These are phyloP conservation scores for Kazachstania kunashirensis DNA, from an alignment of 805 yeast species.

Conservation along the genomic window DNA sequence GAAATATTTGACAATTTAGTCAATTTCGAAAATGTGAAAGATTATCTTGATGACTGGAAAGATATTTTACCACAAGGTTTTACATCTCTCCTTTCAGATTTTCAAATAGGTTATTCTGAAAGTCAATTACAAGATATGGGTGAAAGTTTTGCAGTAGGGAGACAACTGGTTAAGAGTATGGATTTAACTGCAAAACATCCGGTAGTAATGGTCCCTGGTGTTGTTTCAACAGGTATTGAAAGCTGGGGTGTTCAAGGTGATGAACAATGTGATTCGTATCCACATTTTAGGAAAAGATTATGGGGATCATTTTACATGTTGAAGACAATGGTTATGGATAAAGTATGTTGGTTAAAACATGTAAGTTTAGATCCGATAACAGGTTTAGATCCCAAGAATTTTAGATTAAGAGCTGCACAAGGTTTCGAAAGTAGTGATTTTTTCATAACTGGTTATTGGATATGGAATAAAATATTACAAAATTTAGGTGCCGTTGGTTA, in stretches of 20 bases:
- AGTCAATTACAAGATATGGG: conserved; percentile 39
- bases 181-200: conserved; percentile 55
- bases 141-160: conserved; percentile 86
- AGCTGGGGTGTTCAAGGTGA: conserved; percentile 79
- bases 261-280: conserved; percentile 69
- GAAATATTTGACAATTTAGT: conserved; percentile 37
- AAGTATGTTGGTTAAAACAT: conserved; percentile 88
- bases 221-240: conserved; percentile 88
- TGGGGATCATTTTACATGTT: conserved; percentile 98
- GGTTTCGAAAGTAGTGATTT: conserved; percentile 97
- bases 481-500: conserved; percentile 91
- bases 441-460: conserved; percentile 96
- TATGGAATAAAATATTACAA: conserved; percentile 94
- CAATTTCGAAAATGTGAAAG: conserved; percentile 50
- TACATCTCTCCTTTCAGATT: conserved; percentile 47
- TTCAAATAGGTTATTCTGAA: conserved; percentile 24
- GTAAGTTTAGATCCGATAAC: conserved; percentile 82
- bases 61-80: conserved; percentile 61
- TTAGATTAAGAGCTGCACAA: conserved; percentile 79
- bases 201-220: conserved; percentile 92
- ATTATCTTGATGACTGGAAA: conserved; percentile 61
- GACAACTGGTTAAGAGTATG: conserved; percentile 41
- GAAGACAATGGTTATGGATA: conserved; percentile 82
- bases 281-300: conserved; percentile 79
- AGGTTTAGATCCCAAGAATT: conserved; percentile 83